Evolutionary conservation across 495 filamentous ascomycete genomes (phyloP).

Genomic region (Neurospora sp.): DNA sequence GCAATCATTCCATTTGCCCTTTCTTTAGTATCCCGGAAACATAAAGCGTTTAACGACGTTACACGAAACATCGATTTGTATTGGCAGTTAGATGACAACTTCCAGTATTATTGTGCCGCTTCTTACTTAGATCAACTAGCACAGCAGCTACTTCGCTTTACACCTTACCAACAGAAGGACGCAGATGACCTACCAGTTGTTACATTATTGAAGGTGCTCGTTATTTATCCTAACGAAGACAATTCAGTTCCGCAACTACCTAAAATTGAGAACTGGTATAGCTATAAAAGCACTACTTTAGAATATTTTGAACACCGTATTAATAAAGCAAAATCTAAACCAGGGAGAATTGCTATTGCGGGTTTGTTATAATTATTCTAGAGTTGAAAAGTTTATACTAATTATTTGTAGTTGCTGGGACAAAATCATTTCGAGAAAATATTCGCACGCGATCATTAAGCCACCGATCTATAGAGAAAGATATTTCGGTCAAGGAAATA

Average conservation of each 20-base stretch:
- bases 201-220: background rate
- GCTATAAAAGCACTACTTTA: background rate
- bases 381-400: background rate
- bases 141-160: background rate
- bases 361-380: background rate
- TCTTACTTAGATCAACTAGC: background rate
- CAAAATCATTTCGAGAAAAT: background rate
- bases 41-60: no score
- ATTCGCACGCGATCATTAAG: background rate
- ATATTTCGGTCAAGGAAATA: background rate
- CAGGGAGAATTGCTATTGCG: background rate
- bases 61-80: no score
- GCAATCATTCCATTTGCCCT: no score
- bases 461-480: background rate
- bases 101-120: background rate
- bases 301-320: background rate
- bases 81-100: no score
- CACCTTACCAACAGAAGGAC: background rate
- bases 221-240: background rate
- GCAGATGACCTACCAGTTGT: background rate
- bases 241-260: background rate
- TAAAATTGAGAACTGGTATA: background rate
- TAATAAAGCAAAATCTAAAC: background rate
- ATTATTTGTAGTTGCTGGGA: background rate
- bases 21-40: no score